A percentile compares a stretch with the other conserved stretches of the same genome.
These are phyloP conservation scores for Syzygium oleosum DNA, from an alignment of 345 rosid genomes.

Conservation along the genomic window DNA sequence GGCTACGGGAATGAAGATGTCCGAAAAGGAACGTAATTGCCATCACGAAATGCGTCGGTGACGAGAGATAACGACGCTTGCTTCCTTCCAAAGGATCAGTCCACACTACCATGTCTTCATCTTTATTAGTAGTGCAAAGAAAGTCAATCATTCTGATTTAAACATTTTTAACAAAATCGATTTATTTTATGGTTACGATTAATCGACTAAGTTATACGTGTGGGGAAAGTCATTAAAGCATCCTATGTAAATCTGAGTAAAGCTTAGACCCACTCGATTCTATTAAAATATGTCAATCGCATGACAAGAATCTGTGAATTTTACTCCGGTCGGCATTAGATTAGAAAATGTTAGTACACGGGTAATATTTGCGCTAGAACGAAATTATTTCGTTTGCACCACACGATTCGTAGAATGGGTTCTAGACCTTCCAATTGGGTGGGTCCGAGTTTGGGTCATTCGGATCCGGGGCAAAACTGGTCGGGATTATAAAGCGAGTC, in stretches of 20 bases:
- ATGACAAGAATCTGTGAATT: neutral
- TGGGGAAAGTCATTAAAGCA: neutral
- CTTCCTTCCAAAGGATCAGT: neutral
- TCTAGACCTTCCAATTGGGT: too few species aligned
- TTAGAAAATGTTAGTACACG: neutral
- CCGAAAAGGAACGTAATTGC: neutral
- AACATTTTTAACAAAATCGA: neutral
- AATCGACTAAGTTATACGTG: neutral
- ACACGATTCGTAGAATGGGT: too few species aligned
- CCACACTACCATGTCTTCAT: neutral
- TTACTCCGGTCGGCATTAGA: neutral
- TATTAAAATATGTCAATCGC: neutral
- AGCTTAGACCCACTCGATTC: neutral
- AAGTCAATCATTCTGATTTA: neutral
- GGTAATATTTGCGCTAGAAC: neutral
- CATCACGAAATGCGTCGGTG: neutral
- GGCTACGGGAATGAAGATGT: neutral
- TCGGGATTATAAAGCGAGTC: too few species aligned
- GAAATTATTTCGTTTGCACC: too few species aligned
- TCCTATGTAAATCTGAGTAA: neutral
- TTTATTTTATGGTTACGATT: neutral
- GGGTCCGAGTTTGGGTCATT: too few species aligned
- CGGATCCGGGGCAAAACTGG: too few species aligned
- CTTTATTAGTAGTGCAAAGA: neutral
- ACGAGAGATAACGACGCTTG: neutral